Percentiles rank a stretch among this genome's conserved stretches.
Evolutionary conservation across 495 filamentous ascomycete species (phyloP).

Genomic region (Podospora pseudoanserina): DNA sequence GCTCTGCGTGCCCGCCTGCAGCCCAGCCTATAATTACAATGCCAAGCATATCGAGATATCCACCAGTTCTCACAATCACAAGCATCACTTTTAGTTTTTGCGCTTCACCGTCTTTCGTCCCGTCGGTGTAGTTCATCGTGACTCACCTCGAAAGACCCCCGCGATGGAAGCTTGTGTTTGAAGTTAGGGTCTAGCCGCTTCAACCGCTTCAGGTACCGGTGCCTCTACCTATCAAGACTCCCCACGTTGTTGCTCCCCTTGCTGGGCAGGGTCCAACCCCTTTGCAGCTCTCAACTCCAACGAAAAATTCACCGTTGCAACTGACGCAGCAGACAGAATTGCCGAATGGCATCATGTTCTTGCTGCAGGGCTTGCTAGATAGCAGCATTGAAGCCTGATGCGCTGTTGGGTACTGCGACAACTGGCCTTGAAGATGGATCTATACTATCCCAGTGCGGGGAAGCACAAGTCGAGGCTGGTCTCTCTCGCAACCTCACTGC

Average conservation of each 20-base stretch:
- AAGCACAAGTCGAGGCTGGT: slow-evolving; percentile 5
- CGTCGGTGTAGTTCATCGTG: not conserved
- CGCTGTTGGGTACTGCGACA: not conserved
- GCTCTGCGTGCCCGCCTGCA: slow-evolving; percentile 5
- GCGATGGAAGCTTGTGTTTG: not conserved
- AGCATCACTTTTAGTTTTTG: not conserved
- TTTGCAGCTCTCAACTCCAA: not conserved
- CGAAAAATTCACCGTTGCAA: not conserved
- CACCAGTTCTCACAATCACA: not conserved
- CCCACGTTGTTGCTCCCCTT: not conserved
- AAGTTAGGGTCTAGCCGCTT: not conserved
- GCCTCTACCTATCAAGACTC: not conserved
- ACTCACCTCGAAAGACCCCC: not conserved
- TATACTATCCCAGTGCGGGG: slow-evolving; percentile 3
- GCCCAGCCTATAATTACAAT: not conserved
- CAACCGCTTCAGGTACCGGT: not conserved
- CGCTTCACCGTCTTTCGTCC: not conserved
- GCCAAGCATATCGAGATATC: not conserved
- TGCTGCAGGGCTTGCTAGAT: slow-evolving; percentile 10
- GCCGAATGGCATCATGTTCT: slow-evolving; percentile 8
- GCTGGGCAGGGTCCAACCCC: not conserved
- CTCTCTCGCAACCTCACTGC: slow-evolving; percentile 4
- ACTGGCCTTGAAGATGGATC: not conserved
- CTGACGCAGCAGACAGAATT: not conserved
- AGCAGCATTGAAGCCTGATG: slow-evolving; percentile 12